Evolutionary conservation across 2,329 filamentous ascomycete species (phyloP).

Genomic region (Nothomitra cinnamomea): DNA sequence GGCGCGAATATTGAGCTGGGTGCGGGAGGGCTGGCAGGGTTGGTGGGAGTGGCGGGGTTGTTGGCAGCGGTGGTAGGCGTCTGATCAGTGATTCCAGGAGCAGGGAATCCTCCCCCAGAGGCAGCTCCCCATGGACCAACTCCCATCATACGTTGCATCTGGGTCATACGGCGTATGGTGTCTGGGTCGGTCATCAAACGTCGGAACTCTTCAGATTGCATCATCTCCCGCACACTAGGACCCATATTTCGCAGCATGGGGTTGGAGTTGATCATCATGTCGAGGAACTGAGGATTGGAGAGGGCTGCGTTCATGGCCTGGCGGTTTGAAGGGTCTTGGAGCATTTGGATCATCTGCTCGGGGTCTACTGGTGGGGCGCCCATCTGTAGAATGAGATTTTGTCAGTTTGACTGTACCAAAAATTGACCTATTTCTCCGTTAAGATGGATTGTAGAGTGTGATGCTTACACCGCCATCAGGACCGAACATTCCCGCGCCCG

Average conservation of each 20-base stretch:
- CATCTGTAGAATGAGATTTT: constrained; percentile 42
- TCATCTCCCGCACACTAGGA: constrained; percentile 63
- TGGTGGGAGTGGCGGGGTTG: neutral
- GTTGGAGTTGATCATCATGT: constrained; percentile 87
- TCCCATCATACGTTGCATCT: constrained; percentile 55
- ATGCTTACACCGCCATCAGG: constrained; percentile 77
- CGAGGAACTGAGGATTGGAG: constrained; percentile 84
- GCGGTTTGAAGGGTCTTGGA: constrained; percentile 74
- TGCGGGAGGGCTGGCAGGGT: neutral
- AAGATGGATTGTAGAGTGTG: neutral
- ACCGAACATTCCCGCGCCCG: constrained; percentile 76
- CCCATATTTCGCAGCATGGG: constrained; percentile 58
- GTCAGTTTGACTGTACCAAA: constrained; percentile 3
- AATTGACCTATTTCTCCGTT: neutral
- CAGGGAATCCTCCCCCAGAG: constrained; percentile 50
- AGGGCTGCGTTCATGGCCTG: constrained; percentile 87
- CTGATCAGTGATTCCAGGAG: constrained; percentile 79
- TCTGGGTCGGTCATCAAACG: constrained; percentile 87
- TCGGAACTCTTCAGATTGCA: constrained; percentile 76
- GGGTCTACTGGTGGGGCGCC: constrained; percentile 59
- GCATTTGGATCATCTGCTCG: constrained; percentile 67
- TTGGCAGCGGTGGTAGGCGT: constrained; percentile 37
- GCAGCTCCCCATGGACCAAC: constrained; percentile 33
- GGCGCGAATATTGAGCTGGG: too few species aligned
- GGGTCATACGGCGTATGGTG: constrained; percentile 62